phyloP scores from a whole-genome alignment of 495 filamentous ascomycete species.

The Polyplosphaeria fusca region DNA sequence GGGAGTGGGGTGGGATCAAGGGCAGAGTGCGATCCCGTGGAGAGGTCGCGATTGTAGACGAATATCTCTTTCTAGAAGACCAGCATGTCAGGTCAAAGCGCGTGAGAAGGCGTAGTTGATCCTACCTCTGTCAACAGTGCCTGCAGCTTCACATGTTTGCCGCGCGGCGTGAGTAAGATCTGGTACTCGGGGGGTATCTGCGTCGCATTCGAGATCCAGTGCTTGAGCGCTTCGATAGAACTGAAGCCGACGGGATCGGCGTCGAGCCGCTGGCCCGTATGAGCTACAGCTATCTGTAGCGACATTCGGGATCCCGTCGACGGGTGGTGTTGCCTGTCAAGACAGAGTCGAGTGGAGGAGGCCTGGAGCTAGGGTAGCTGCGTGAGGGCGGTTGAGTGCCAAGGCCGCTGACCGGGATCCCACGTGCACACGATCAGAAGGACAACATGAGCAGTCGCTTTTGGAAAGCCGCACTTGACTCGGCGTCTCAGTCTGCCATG shows the following conservation, averaged over 20 bases:
- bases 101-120: slow-evolving; percentile 1
- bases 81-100: slow-evolving; percentile 4
- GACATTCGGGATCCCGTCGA: slow-evolving; percentile 54
- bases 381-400: slow-evolving; percentile 3
- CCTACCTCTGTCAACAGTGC: slow-evolving; percentile 72
- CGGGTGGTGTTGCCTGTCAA: slow-evolving; percentile 5
- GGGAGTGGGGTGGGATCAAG: slow-evolving; percentile 52
- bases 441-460: neutral
- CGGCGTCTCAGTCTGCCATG: neutral
- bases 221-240: slow-evolving; percentile 66
- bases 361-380: neutral
- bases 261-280: slow-evolving; percentile 77
- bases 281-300: slow-evolving; percentile 80
- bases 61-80: slow-evolving; percentile 73
- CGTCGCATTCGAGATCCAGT: slow-evolving; percentile 65
- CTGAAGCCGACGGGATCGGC: slow-evolving; percentile 60
- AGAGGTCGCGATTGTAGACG: slow-evolving; percentile 73
- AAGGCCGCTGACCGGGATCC: slow-evolving; percentile 20
- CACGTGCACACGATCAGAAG: slow-evolving; percentile 7
- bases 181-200: slow-evolving; percentile 67
- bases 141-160: slow-evolving; percentile 74
- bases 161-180: slow-evolving; percentile 77
- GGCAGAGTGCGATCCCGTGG: slow-evolving; percentile 44
- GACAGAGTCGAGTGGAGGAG: slow-evolving; percentile 1
- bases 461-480: neutral